phyloP scores from a whole-genome alignment of 2,329 filamentous ascomycete species.

The Raffaelea ambrosiae region DNA sequence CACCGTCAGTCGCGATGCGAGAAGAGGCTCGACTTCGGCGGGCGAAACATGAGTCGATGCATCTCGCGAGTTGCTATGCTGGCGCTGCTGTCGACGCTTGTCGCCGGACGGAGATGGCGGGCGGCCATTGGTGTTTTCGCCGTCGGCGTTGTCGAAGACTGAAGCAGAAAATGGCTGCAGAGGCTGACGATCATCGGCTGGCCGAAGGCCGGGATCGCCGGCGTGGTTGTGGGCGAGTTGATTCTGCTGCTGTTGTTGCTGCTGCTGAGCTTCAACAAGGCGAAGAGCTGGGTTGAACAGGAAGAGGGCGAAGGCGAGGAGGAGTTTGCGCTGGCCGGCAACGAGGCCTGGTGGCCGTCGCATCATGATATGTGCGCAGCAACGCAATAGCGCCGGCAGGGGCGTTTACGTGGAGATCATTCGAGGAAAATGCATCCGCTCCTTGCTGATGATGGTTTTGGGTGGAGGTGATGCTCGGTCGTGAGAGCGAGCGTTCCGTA shows the following conservation, averaged over 20 bases:
- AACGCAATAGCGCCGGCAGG: conserved; percentile 2
- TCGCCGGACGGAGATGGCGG: background rate
- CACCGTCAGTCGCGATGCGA: conserved; percentile 15
- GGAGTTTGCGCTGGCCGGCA: conserved; percentile 35
- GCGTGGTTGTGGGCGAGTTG: conserved; percentile 11
- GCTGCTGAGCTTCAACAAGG: conserved; percentile 57
- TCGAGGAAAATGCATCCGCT: no score
- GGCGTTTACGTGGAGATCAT: background rate
- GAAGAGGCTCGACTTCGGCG: conserved; percentile 16
- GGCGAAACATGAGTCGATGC: conserved; percentile 15
- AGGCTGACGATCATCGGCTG: no score
- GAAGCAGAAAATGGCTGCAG: no score
- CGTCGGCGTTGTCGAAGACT: conserved; percentile 13
- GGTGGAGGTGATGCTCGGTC: no score
- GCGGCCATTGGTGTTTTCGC: background rate
- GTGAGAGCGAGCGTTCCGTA: no score
- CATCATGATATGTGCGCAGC: conserved; percentile 41
- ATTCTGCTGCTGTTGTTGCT: conserved; percentile 32
- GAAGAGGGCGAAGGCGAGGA: conserved; percentile 49
- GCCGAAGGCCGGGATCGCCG: conserved; percentile 8
- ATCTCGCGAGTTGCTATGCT: conserved; percentile 1
- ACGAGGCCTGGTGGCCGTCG: conserved; percentile 55
- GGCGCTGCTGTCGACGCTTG: no score
- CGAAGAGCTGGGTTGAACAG: conserved; percentile 47
- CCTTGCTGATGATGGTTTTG: no score